Conservation (phyloP, 2,329 filamentous ascomycete species). For the Fusarium heterosporum region DNA sequence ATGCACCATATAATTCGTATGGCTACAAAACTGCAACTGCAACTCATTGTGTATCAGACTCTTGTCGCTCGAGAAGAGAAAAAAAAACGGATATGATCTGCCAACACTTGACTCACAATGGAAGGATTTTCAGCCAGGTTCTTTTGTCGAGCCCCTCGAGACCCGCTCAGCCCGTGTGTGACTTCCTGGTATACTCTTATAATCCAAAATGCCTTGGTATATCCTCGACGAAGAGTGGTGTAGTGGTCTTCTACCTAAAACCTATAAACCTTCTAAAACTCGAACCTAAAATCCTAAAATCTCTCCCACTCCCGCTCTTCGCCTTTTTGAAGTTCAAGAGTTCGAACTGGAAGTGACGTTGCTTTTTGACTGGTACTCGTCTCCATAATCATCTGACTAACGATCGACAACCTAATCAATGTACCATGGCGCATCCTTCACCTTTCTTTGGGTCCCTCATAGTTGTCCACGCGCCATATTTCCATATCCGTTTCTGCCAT, state of each 20-base stretch:
- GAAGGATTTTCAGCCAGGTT: background rate
- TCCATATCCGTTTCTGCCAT: conserved; percentile 22
- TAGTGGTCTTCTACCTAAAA: no score
- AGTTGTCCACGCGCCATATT: conserved; percentile 10
- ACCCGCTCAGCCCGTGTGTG: background rate
- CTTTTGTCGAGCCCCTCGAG: background rate
- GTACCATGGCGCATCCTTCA: background rate
- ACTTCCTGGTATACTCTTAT: no score
- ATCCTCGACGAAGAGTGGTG: no score
- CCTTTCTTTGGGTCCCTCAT: background rate
- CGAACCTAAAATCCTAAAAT: no score
- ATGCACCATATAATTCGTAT: no score
- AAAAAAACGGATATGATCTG: background rate
- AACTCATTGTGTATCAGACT: no score
- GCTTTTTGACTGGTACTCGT: background rate
- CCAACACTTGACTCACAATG: conserved; percentile 9
- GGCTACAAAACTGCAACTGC: no score
- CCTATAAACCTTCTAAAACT: no score
- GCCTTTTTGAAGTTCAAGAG: no score
- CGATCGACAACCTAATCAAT: background rate
- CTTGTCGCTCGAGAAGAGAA: background rate
- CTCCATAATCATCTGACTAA: background rate
- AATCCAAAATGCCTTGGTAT: no score
- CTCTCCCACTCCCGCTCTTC: no score
- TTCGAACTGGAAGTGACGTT: no score